Percentiles rank a stretch among this genome's conserved stretches.
Evolutionary conservation across 257 asterid species (phyloP).

Genomic region (Solanum corneliomulleri): DNA sequence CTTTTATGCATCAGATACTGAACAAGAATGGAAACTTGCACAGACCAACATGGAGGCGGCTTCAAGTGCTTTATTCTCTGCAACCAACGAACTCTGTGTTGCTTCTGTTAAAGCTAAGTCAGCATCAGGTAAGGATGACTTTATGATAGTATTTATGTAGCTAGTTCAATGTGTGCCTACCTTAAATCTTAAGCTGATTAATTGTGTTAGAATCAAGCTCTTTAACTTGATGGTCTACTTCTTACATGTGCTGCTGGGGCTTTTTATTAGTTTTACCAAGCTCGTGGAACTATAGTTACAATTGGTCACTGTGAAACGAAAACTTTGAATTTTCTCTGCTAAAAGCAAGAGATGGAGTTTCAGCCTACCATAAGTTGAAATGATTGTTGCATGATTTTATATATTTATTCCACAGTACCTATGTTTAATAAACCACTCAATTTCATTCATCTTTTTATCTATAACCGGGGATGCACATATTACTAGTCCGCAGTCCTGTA

Average conservation of each 20-base stretch:
- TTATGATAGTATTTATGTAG: neutral
- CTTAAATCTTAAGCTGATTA: neutral
- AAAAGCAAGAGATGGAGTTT: neutral
- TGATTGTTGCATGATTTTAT: neutral
- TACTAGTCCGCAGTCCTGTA: neutral
- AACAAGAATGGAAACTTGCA: constrained; percentile 91
- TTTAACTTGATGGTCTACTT: neutral
- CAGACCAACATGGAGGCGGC: constrained; percentile 92
- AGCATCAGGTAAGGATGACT: constrained; percentile 60
- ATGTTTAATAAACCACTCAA: neutral
- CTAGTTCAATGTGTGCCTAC: neutral
- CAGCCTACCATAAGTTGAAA: neutral
- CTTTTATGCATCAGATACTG: constrained; percentile 59
- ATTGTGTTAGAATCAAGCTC: neutral
- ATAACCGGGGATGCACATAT: neutral
- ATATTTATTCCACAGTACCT: neutral
- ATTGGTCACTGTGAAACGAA: neutral
- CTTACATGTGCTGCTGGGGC: neutral
- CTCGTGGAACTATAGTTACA: neutral
- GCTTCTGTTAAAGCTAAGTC: constrained; percentile 72
- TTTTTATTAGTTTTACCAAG: neutral
- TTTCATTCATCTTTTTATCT: neutral
- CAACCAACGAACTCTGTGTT: constrained; percentile 65
- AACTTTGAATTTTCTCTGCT: neutral
- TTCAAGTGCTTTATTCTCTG: constrained; percentile 68